Evolutionary conservation across 2,329 filamentous ascomycete species (phyloP).

Genomic region (Pseudogymnoascus destructans): DNA sequence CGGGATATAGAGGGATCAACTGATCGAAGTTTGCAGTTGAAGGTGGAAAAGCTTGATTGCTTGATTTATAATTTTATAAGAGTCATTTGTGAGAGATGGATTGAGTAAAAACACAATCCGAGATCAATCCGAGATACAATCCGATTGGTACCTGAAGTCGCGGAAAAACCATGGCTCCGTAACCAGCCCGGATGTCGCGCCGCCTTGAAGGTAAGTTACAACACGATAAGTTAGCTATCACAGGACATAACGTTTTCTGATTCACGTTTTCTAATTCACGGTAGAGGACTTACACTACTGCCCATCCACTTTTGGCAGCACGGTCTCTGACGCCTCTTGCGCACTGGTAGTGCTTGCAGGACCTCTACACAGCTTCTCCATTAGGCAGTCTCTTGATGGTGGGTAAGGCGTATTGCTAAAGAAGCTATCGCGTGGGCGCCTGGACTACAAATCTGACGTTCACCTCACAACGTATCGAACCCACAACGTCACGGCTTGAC

Average conservation of each 20-base stretch:
- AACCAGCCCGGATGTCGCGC: background rate
- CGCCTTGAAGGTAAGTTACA: background rate
- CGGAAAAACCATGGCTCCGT: background rate
- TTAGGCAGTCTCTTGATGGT: background rate
- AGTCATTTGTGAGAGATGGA: conserved; percentile 4
- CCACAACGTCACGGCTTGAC: conserved; percentile 1
- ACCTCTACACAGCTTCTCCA: background rate
- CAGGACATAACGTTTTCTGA: background rate
- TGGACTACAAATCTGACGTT: background rate
- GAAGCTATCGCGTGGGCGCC: conserved; percentile 1
- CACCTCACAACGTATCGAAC: background rate
- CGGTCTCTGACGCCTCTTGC: background rate
- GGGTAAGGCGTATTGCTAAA: background rate
- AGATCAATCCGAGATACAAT: background rate
- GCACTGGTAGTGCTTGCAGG: background rate
- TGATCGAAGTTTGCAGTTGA: background rate
- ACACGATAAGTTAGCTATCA: background rate
- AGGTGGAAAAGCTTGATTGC: background rate
- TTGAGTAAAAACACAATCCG: background rate
- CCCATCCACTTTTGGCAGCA: background rate
- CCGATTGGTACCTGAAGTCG: background rate
- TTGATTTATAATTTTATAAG: background rate
- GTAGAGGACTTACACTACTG: background rate
- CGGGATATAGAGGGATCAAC: background rate
- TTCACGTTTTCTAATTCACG: background rate